Base-by-base conservation (phyloP, 2,329 filamentous ascomycete genomes). In the Celoporthe dispersa region DNA sequence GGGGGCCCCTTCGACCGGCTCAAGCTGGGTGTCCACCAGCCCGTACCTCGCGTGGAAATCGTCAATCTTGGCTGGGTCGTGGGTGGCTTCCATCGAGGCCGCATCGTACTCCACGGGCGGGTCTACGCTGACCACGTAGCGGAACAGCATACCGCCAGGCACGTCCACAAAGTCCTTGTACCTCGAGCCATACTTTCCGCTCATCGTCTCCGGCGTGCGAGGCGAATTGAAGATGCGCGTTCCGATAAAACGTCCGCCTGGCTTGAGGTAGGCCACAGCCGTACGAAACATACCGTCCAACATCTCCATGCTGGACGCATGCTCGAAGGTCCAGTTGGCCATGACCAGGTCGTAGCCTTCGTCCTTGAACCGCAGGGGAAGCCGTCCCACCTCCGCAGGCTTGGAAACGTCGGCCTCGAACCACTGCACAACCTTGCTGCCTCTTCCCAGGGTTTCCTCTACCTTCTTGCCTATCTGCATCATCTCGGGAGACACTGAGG, bases 401-500 rank as follows among this genome's bases (percentile, higher is more conserved):
- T 71, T 69, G 19, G 73, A 70, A 1, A 68, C 72, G 31, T 75
- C 73, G 9, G 59, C 74, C 64, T 73, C 70, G 39, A 71, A 72
- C 70, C 67, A 70, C 19, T 67, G 57, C 31, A 73, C 72, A 22
- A 71, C 63, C 1, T 55, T 37, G 16, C 48, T n/a, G 11, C 69
- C 66, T 22, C 25, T 73, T 19, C 66, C 69, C 4, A 69, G 41
- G 9, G 69, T 64, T 14, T 28, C n/a, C 59, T 73, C 73, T 14
- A 69, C 59, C 44, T 72, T 64, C 22, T 68, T 25, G 7, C 74
- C 78, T 3, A 73, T 53, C 5, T 67, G 69, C 73, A 78, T 73
- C 77, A 77, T 78, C 48, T 72, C 75, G 0, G 65, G 59, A 4
- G 77, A 77, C n/a, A 78, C 70, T 68, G 14, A 11, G 22, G 4